Evolutionary conservation across 495 filamentous ascomycete species (phyloP), one percentile per base, ranked within the genome.

Genomic region (Trichoderma virens): DNA sequence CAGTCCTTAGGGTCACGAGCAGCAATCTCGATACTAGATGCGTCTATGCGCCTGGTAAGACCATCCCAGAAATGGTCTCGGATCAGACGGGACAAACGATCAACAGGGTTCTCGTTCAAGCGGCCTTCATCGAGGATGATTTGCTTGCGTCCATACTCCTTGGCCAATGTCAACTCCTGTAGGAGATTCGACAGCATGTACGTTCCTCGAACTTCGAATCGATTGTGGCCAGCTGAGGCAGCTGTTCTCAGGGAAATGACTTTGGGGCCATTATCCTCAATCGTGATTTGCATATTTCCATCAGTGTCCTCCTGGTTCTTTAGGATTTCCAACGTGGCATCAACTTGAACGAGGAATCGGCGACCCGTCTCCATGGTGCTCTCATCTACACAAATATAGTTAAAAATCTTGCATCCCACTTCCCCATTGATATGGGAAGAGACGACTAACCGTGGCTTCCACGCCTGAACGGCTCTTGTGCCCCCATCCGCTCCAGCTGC

Each of bases 131-230:
- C 91, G 25, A 98, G 85, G 41, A 96, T 82, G 66, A 97, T 90
- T 63, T 88, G 82, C 73, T 91, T 89, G 30, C 89, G 85, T 64
- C 91, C 92, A 71, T 88, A 90, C 68, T 91, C 86, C 77, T 93
- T 85, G 39, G 94, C 94, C 65, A 97, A 83, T 6, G 89, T 91
- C 60, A 98, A 82, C 75, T 98, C 94, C 74, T 98, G 94, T 45
- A 97, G 79, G 7, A 97, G 86, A 70, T 97, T 98, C 25, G 93
- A 95, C 25, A 98, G 84, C 86, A 94, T 91, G 71, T 98, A 98
- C 31, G 90, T 97, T 39, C 94, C 94, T 64, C 93, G 90, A 38
- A 98, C 81, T 66, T 97, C 91, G 68, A 90, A 88, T 62, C 82
- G 80, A 67, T 91, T 90, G 74, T 88, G 84, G n/a, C 92, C 92